Conservation (phyloP, 768 basidiomycete species). For the Xerocomellus dryophilus region DNA sequence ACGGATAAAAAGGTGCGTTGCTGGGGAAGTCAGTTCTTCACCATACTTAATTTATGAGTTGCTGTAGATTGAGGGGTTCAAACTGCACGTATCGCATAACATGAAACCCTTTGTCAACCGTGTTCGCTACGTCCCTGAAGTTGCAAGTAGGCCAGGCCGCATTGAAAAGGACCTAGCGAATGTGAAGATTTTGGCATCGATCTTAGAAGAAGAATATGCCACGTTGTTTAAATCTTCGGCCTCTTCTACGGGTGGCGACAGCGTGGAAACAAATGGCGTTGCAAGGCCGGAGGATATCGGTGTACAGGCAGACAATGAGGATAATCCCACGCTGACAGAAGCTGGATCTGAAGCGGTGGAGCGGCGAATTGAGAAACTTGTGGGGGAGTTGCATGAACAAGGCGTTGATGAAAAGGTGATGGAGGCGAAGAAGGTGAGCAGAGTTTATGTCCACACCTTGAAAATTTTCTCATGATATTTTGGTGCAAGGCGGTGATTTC, state of each 20-base stretch:
- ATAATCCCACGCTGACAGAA: slow-evolving; percentile 55
- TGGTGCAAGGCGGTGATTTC: slow-evolving; percentile 64
- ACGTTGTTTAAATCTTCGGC: slow-evolving; percentile 43
- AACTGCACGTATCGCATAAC: slow-evolving; percentile 84
- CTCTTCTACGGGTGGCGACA: slow-evolving; percentile 19
- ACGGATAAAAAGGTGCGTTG: slow-evolving; percentile 76
- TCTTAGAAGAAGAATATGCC: slow-evolving; percentile 70
- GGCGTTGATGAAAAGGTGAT: slow-evolving; percentile 64
- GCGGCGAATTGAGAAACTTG: slow-evolving; percentile 72
- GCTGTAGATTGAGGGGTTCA: slow-evolving; percentile 87
- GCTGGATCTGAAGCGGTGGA: slow-evolving; percentile 79
- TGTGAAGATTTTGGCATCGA: slow-evolving; percentile 64
- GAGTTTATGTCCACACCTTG: slow-evolving; percentile 11
- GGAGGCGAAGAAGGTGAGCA: slow-evolving; percentile 67
- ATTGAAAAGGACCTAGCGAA: slow-evolving; percentile 79
- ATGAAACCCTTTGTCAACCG: slow-evolving; percentile 73
- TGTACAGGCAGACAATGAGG: slow-evolving; percentile 36
- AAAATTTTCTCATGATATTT: slow-evolving; percentile 21
- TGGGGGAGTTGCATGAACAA: slow-evolving; percentile 67
- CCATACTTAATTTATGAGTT: slow-evolving; percentile 7
- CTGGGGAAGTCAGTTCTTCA: neutral
- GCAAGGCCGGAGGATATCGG: slow-evolving; percentile 32
- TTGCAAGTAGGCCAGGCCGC: slow-evolving; percentile 76
- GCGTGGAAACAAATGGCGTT: slow-evolving; percentile 29
- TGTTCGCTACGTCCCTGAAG: slow-evolving; percentile 77